These are phyloP conservation scores for Metarhizium humberi DNA, from an alignment of 2,329 filamentous ascomycete genomes.

Conservation along the genomic window DNA sequence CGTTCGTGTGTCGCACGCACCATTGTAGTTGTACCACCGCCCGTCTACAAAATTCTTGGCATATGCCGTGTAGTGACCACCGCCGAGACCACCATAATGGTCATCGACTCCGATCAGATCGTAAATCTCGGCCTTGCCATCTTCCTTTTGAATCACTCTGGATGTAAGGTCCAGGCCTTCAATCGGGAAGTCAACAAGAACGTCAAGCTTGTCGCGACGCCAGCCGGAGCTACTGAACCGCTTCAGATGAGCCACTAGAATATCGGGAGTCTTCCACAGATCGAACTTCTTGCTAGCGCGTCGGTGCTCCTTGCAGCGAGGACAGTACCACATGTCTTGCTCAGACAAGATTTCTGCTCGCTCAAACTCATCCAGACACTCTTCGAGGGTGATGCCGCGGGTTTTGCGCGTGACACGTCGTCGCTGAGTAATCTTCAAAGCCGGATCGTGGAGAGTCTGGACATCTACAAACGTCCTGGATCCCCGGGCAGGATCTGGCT, in stretches of 20 bases:
- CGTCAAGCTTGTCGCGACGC: constrained; percentile 84
- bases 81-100: constrained; percentile 86
- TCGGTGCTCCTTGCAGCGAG: constrained; percentile 86
- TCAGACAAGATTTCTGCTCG: constrained; percentile 90
- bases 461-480: constrained; percentile 45
- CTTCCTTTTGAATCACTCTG: constrained; percentile 70
- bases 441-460: constrained; percentile 49
- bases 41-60: constrained; percentile 86
- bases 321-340: constrained; percentile 96
- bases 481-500: constrained; percentile 43
- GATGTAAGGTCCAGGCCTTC: constrained; percentile 75
- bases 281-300: constrained; percentile 94
- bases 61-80: constrained; percentile 92
- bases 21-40: constrained; percentile 95
- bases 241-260: constrained; percentile 90
- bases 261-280: constrained; percentile 93
- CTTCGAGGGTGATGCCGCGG: constrained; percentile 71
- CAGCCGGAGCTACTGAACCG: constrained; percentile 79
- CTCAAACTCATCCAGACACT: constrained; percentile 90
- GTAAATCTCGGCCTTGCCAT: constrained; percentile 75
- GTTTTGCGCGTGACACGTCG: constrained; percentile 45
- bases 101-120: constrained; percentile 95
- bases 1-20: constrained; percentile 40
- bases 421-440: constrained; percentile 54
- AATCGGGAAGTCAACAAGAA: constrained; percentile 83